Conservation (phyloP, 345 rosid species). For the Corchorus capsularis region DNA sequence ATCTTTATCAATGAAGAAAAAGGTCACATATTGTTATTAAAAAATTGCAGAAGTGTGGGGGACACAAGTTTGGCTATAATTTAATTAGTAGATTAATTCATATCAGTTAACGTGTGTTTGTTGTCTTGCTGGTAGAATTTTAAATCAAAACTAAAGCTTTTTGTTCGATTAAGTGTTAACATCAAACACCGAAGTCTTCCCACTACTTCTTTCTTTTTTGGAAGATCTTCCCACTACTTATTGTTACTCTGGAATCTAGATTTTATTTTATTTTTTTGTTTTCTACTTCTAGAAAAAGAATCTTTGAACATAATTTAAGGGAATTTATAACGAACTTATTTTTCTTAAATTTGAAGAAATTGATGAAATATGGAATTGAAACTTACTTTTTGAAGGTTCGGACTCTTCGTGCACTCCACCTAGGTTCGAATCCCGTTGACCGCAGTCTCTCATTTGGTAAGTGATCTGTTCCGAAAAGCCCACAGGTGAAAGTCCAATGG, state of each 20-base stretch:
- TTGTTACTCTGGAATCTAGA: not conserved
- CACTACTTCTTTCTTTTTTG: not conserved
- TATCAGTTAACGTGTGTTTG: not conserved
- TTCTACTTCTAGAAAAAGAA: too few relatives aligned
- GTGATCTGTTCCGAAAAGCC: too few relatives aligned
- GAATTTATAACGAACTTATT: too few relatives aligned
- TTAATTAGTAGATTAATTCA: not conserved
- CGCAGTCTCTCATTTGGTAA: too few relatives aligned
- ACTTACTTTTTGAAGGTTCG: too few relatives aligned
- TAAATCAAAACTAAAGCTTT: not conserved
- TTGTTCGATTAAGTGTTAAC: not conserved
- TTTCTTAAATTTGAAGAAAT: too few relatives aligned
- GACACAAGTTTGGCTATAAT: not conserved
- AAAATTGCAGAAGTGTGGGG: not conserved
- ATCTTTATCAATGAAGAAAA: not conserved
- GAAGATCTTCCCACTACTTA: not conserved
- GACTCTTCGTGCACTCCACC: too few relatives aligned
- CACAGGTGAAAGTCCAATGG: too few relatives aligned
- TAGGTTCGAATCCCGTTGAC: too few relatives aligned
- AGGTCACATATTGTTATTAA: not conserved
- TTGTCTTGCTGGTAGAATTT: not conserved
- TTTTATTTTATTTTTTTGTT: too few relatives aligned
- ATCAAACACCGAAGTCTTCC: not conserved
- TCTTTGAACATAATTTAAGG: too few relatives aligned
- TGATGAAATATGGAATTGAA: too few relatives aligned